Percentiles rank a stretch among this genome's conserved stretches.
phyloP scores from a whole-genome alignment of 2,329 filamentous ascomycete genomes.

The Beauveria australis region DNA sequence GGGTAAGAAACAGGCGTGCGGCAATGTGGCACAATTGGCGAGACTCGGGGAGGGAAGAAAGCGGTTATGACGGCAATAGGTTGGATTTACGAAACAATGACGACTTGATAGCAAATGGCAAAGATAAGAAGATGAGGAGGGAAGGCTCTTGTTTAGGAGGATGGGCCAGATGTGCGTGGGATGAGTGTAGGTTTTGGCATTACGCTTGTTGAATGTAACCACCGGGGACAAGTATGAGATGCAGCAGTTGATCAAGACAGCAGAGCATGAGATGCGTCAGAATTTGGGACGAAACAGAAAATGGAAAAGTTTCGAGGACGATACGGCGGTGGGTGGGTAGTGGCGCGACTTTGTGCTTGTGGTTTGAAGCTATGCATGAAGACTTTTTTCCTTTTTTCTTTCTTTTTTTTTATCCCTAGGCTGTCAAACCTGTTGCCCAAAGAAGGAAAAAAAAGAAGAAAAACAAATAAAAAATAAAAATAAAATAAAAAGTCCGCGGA shows the following conservation, averaged over 20 bases:
- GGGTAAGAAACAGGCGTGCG: neutral
- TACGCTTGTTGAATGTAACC: neutral
- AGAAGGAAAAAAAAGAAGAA: no score
- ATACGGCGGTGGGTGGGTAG: neutral
- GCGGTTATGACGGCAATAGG: slow-evolving; percentile 5
- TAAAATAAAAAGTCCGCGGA: neutral
- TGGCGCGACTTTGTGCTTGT: neutral
- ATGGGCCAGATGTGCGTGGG: neutral
- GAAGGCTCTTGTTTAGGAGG: neutral
- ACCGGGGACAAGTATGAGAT: neutral
- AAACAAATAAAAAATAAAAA: no score
- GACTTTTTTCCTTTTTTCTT: neutral
- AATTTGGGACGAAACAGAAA: slow-evolving; percentile 4
- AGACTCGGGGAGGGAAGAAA: neutral
- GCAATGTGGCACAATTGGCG: neutral
- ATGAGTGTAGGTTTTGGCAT: neutral
- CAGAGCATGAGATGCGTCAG: slow-evolving; percentile 1
- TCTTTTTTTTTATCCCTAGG: neutral
- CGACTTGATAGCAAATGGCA: neutral
- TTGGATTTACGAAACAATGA: slow-evolving; percentile 3
- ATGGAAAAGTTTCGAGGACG: slow-evolving; percentile 4
- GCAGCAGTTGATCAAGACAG: neutral
- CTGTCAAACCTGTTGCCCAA: no score
- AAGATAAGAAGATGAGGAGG: neutral
- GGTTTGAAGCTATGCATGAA: neutral